These are phyloP conservation scores for Grosmannia clavigera DNA, from an alignment of 2,329 filamentous ascomycete genomes.

Conservation along the genomic window DNA sequence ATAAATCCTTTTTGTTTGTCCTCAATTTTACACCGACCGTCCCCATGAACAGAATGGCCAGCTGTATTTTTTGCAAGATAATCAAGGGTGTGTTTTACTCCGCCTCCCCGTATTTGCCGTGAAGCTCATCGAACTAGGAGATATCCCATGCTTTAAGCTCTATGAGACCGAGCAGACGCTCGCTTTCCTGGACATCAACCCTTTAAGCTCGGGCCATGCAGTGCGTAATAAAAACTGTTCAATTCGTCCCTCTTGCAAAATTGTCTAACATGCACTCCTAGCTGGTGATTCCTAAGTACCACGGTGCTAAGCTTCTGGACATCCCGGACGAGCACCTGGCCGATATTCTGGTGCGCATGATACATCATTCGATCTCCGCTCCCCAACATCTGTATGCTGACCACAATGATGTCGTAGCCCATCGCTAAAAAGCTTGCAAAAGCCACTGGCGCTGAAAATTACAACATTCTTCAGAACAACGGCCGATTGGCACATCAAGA, in stretches of 20 bases:
- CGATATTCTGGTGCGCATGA: conserved; percentile 61
- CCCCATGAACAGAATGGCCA: conserved; percentile 34
- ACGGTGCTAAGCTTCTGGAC: conserved; percentile 82
- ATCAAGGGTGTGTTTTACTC: conserved; percentile 57
- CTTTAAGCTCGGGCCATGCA: conserved; percentile 76
- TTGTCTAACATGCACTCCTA: conserved; percentile 22
- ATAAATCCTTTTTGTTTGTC: not conserved
- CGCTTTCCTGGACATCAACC: conserved; percentile 93
- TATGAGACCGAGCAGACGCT: conserved; percentile 88
- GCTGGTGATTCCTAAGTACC: conserved; percentile 94
- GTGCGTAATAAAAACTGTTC: conserved; percentile 36
- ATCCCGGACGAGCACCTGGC: conserved; percentile 79
- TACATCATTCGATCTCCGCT: not conserved
- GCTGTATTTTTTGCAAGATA: conserved; percentile 97
- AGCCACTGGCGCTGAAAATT: conserved; percentile 66
- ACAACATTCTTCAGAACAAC: conserved; percentile 96
- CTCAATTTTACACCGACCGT: not conserved
- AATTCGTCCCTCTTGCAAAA: not conserved
- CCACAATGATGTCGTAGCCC: conserved; percentile 31
- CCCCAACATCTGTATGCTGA: not conserved
- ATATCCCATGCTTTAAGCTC: conserved; percentile 94
- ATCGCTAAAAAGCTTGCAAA: conserved; percentile 77
- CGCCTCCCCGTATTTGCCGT: not conserved
- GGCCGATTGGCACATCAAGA: conserved; percentile 81
- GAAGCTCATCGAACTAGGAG: conserved; percentile 44